These are phyloP conservation scores for Leptodontidium sp. DNA, from an alignment of 2,329 filamentous ascomycete genomes.

Conservation along the genomic window DNA sequence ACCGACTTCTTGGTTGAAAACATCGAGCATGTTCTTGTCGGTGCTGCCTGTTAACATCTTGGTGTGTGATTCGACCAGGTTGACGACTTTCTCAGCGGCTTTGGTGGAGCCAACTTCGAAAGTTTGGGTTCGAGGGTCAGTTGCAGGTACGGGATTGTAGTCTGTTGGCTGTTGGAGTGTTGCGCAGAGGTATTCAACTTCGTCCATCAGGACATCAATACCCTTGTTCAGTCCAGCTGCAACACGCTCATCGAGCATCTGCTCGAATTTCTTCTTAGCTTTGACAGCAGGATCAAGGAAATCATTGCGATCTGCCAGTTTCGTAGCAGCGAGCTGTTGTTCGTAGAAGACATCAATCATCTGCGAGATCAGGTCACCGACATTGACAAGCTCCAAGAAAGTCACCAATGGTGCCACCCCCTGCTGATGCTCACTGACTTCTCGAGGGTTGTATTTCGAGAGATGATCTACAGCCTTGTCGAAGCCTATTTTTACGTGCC, in stretches of 20 bases:
- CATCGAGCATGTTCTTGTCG: conserved; percentile 97
- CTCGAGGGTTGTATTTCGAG: conserved; percentile 88
- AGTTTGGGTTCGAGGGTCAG: conserved; percentile 42
- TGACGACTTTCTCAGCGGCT: conserved; percentile 82
- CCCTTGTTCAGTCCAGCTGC: conserved; percentile 96
- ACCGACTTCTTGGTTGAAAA: conserved; percentile 98
- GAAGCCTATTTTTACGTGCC: conserved; percentile 92
- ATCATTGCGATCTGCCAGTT: conserved; percentile 90
- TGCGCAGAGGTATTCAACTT: conserved; percentile 93
- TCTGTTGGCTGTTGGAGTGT: conserved; percentile 87
- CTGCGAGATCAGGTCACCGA: conserved; percentile 96
- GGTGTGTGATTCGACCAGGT: conserved; percentile 87
- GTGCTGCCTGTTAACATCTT: conserved; percentile 93
- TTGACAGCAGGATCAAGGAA: conserved; percentile 91
- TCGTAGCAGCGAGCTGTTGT: conserved; percentile 85
- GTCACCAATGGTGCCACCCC: conserved; percentile 92
- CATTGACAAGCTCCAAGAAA: conserved; percentile 96
- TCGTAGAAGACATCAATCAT: conserved; percentile 99
- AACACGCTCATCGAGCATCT: conserved; percentile 97
- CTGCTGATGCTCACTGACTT: conserved; percentile 72
- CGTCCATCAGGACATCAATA: conserved; percentile 97
- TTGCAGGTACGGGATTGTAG: conserved; percentile 77
- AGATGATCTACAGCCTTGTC: conserved; percentile 92
- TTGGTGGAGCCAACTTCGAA: conserved; percentile 76
- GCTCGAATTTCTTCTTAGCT: conserved; percentile 98